These are phyloP conservation scores for Articulospora tetracladia DNA, from an alignment of 495 filamentous ascomycete species.

Conservation along the genomic window DNA sequence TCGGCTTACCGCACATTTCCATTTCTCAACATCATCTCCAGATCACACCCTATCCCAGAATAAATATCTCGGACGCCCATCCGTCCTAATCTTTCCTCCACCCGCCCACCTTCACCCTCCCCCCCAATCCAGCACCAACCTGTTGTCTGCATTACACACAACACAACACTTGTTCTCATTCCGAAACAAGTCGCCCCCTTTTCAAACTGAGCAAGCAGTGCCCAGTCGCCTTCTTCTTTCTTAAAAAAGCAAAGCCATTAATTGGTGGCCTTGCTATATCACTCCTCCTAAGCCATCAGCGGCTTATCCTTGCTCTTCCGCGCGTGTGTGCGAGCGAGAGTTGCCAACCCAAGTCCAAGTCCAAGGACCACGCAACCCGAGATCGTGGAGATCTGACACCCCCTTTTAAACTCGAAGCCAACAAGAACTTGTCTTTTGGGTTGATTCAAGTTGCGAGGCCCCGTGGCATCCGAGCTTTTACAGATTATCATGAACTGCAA, in stretches of 20 bases:
- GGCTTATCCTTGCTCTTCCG: constrained; percentile 16
- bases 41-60: constrained; percentile 3
- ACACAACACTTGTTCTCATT: constrained; percentile 6
- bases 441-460: constrained; percentile 20
- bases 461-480: constrained; percentile 19
- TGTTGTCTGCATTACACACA: constrained; percentile 1
- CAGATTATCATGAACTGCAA: constrained; percentile 53
- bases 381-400: constrained; percentile 21
- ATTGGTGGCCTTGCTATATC: constrained; percentile 21
- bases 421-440: neutral
- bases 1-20: constrained; percentile 22
- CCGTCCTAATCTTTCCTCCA: neutral
- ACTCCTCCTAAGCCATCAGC: constrained; percentile 4
- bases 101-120: neutral
- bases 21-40: constrained; percentile 10
- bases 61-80: neutral
- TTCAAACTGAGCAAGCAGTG: constrained; percentile 16
- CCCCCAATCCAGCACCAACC: constrained; percentile 1
- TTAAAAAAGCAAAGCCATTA: constrained; percentile 11
- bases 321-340: constrained; percentile 6
- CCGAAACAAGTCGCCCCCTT: constrained; percentile 19
- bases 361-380: constrained; percentile 7
- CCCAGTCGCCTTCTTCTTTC: constrained; percentile 11
- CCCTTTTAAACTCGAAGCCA: constrained; percentile 13
- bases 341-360: neutral